phyloP scores from a whole-genome alignment of 225 moss, liverwort and hornwort species.

The Anthoceros angustus region DNA sequence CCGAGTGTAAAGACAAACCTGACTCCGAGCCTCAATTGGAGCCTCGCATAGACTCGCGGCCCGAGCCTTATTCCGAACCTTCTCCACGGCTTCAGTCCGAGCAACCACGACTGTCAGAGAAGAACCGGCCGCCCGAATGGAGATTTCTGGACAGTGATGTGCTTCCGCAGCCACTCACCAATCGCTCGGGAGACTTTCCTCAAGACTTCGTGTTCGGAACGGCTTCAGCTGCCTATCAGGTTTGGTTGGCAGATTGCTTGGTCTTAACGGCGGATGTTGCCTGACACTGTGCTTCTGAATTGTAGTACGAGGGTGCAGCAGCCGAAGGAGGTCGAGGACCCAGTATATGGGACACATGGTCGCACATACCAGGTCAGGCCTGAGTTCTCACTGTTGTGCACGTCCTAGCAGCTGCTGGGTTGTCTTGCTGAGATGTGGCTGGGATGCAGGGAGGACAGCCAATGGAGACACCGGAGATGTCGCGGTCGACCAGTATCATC shows the following conservation, averaged over 20 bases:
- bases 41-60: too few relatives aligned
- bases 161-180: neutral
- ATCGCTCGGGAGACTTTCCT: conserved; percentile 7
- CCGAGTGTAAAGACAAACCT: too few relatives aligned
- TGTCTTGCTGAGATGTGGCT: neutral
- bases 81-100: too few relatives aligned
- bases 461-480: conserved; percentile 33
- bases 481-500: conserved; percentile 41
- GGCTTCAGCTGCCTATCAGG: conserved; percentile 20
- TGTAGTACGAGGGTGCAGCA: conserved; percentile 28
- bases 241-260: neutral
- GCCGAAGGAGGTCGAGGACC: conserved; percentile 26
- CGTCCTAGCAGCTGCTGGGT: neutral
- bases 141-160: neutral
- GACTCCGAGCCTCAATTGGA: too few relatives aligned
- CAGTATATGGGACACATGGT: conserved; percentile 19
- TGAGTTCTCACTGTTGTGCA: neutral
- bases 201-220: conserved; percentile 15
- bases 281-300: neutral
- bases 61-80: too few relatives aligned
- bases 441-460: conserved; percentile 15
- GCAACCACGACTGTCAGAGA: neutral
- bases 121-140: neutral
- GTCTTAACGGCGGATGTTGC: too few relatives aligned
- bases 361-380: conserved; percentile 10